Evolutionary conservation across 2,329 filamentous ascomycete species (phyloP).

Genomic region (Sordariomycetes sp.): DNA sequence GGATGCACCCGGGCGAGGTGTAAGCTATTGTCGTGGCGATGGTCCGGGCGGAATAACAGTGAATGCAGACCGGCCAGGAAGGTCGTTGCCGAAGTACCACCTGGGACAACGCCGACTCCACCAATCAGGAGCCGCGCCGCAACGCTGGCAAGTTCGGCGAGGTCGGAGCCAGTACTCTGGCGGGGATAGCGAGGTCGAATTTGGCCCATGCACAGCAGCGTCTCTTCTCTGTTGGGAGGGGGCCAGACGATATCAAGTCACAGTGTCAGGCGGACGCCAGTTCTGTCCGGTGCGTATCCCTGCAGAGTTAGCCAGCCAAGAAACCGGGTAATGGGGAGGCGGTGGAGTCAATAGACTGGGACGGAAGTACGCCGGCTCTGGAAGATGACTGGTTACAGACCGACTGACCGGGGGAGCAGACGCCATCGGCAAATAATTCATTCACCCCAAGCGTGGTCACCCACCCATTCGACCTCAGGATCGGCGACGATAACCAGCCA

Average conservation of each 20-base stretch:
- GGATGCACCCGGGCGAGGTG: background rate
- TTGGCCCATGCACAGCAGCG: background rate
- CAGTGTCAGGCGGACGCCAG: background rate
- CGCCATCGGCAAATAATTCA: background rate
- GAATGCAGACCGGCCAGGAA: background rate
- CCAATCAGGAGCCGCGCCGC: background rate
- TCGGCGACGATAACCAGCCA: no score
- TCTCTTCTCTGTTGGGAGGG: background rate
- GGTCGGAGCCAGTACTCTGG: background rate
- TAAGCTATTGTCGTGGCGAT: background rate
- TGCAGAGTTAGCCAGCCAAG: background rate
- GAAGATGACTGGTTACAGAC: background rate
- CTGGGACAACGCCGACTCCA: background rate
- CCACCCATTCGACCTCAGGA: no score
- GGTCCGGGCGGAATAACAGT: background rate
- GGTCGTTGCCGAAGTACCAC: background rate
- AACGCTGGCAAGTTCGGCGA: background rate
- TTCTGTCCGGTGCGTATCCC: background rate
- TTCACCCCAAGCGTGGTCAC: background rate
- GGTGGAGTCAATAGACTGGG: background rate
- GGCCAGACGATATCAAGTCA: background rate
- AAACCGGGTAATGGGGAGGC: background rate
- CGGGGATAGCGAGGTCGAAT: background rate
- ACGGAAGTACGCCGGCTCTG: background rate
- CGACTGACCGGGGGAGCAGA: background rate